Percentiles rank a stretch among this genome's conserved stretches.
Evolutionary conservation across 2,329 filamentous ascomycete genomes (phyloP).

Genomic region (Fusarium floridanum): DNA sequence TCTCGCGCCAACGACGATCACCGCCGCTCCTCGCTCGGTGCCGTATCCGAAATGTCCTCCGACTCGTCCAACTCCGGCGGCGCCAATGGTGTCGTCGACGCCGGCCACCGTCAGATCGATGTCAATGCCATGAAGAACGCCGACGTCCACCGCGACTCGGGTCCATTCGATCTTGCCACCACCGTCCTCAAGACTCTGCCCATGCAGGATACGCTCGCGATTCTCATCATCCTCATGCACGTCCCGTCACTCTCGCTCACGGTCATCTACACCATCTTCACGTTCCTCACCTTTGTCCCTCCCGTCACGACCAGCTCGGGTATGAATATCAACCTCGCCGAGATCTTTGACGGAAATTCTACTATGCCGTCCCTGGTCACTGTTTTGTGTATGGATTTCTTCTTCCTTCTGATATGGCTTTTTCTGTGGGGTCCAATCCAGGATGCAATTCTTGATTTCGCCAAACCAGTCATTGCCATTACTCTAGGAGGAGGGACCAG

Average conservation of each 20-base stretch:
- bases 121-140: constrained; percentile 77
- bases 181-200: constrained; percentile 92
- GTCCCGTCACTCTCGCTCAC: constrained; percentile 90
- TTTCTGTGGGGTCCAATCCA: constrained; percentile 90
- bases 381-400: constrained; percentile 84
- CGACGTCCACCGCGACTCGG: constrained; percentile 77
- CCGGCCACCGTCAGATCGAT: constrained; percentile 75
- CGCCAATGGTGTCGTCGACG: constrained; percentile 55
- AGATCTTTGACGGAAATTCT: constrained; percentile 89
- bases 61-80: constrained; percentile 63
- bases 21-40: constrained; percentile 64
- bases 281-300: constrained; percentile 91
- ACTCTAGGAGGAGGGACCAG: constrained; percentile 86
- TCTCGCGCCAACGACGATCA: constrained; percentile 57
- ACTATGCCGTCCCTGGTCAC: constrained; percentile 89
- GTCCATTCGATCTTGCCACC: constrained; percentile 81
- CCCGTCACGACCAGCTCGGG: constrained; percentile 83
- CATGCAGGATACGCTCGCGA: constrained; percentile 94
- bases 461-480: constrained; percentile 92
- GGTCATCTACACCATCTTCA: constrained; percentile 91
- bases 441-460: constrained; percentile 88
- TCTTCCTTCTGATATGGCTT: constrained; percentile 87
- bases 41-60: constrained; percentile 67
- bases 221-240: constrained; percentile 94
- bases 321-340: constrained; percentile 84